phyloP scores from a whole-genome alignment of 352 stramenopile genomes.

The Globisporangium yorkense region DNA sequence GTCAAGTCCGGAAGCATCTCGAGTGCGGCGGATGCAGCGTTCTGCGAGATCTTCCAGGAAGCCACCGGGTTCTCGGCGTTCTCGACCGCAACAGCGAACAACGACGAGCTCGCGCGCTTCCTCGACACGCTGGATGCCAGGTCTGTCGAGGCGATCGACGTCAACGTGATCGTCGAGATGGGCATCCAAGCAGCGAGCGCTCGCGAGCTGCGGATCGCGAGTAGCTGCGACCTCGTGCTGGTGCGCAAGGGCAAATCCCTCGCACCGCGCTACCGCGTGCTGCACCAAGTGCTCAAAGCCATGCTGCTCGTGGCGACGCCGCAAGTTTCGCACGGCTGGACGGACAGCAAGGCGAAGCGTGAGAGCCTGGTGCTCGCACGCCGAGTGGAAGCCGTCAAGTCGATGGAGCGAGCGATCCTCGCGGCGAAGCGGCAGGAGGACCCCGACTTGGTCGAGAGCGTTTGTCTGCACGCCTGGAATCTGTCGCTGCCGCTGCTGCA shows the following conservation, averaged over 20 bases:
- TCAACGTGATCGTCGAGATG: slow-evolving; percentile 49
- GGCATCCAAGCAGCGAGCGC: slow-evolving; percentile 46
- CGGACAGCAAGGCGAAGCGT: slow-evolving; percentile 14
- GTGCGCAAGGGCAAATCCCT: slow-evolving; percentile 51
- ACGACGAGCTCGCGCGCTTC: slow-evolving; percentile 32
- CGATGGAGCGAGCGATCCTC: slow-evolving; percentile 70
- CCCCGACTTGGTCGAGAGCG: slow-evolving; percentile 66
- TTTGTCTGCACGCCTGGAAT: slow-evolving; percentile 83
- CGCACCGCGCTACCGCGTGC: slow-evolving; percentile 30
- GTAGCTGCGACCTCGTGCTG: slow-evolving; percentile 42
- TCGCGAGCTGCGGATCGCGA: slow-evolving; percentile 23
- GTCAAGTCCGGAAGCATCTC: slow-evolving; percentile 46
- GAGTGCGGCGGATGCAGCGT: slow-evolving; percentile 29
- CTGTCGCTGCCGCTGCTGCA: slow-evolving; percentile 75
- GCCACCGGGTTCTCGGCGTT: slow-evolving; percentile 38
- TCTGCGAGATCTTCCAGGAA: slow-evolving; percentile 64
- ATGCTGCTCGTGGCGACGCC: slow-evolving; percentile 30
- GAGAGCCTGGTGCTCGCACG: slow-evolving; percentile 32
- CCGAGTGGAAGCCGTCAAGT: slow-evolving; percentile 68
- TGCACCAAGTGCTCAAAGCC: slow-evolving; percentile 52
- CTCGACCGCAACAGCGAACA: slow-evolving; percentile 15
- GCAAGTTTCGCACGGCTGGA: not conserved
- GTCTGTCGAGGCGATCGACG: slow-evolving; percentile 32
- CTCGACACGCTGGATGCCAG: slow-evolving; percentile 22
- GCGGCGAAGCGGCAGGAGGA: slow-evolving; percentile 74